phyloP scores from a whole-genome alignment of 495 filamentous ascomycete genomes.

The Talaromyces adpressus region DNA sequence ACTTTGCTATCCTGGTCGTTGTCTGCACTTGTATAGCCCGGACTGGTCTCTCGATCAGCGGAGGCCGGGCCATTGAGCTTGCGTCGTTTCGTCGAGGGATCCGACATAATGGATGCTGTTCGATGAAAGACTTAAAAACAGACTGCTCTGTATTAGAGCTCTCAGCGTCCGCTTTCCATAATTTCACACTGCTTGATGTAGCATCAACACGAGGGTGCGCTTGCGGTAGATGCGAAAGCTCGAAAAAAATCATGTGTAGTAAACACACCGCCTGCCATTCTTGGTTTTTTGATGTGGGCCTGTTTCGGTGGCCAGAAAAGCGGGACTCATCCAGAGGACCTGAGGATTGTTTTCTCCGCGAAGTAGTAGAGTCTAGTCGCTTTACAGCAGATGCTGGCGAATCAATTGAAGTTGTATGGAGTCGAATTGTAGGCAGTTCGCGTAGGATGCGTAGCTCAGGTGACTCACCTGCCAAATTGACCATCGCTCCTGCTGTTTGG shows the following conservation, averaged over 20 bases:
- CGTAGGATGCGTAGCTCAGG: background rate
- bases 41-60: background rate
- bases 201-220: background rate
- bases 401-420: background rate
- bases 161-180: background rate
- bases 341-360: background rate
- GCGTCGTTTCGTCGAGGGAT: constrained; percentile 4
- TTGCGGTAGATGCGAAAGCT: background rate
- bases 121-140: background rate
- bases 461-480: background rate
- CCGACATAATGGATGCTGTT: background rate
- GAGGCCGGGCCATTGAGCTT: constrained; percentile 4
- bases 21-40: background rate
- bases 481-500: background rate
- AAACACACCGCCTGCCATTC: background rate
- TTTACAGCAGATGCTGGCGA: background rate
- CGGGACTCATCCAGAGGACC: background rate
- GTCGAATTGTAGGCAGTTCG: background rate
- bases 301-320: background rate
- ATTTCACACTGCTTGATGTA: background rate
- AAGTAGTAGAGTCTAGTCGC: background rate
- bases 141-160: background rate
- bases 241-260: background rate
- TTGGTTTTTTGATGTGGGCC: background rate
- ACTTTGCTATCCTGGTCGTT: background rate